A percentile compares a stretch with the other conserved stretches of the same genome.
These are phyloP conservation scores for Psilocybe cubensis DNA, from an alignment of 768 basidiomycete genomes.

Conservation along the genomic window DNA sequence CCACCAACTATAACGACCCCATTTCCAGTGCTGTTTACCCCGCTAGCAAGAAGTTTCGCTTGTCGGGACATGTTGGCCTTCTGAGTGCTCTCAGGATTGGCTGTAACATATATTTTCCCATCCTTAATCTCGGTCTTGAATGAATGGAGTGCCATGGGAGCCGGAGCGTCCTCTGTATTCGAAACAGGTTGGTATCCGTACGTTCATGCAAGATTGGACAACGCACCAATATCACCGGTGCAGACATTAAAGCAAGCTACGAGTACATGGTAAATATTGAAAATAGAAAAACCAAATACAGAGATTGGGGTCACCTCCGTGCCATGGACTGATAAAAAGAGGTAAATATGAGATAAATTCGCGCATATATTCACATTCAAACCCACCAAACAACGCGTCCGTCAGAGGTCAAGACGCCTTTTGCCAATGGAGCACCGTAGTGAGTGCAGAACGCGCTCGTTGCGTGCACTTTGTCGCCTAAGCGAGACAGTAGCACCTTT, in stretches of 20 bases:
- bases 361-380: neutral
- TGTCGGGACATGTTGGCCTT: constrained; percentile 70
- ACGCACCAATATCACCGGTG: constrained; percentile 78
- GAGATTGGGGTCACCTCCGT: constrained; percentile 61
- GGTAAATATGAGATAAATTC: neutral
- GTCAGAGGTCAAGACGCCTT: constrained; percentile 79
- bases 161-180: constrained; percentile 82
- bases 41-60: constrained; percentile 54
- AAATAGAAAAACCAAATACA: neutral
- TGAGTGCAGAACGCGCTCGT: constrained; percentile 90
- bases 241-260: constrained; percentile 87
- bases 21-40: constrained; percentile 50
- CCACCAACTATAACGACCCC: constrained; percentile 88
- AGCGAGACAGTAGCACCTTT: constrained; percentile 76
- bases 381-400: constrained; percentile 80
- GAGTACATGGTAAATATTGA: neutral
- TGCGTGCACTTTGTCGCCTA: constrained; percentile 77
- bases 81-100: constrained; percentile 59
- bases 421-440: constrained; percentile 86
- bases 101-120: constrained; percentile 82
- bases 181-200: constrained; percentile 12
- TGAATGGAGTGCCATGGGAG: constrained; percentile 76
- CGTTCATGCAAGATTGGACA: neutral
- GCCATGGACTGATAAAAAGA: constrained; percentile 67
- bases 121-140: constrained; percentile 70